These are phyloP conservation scores for Curvularia hawaiiensis DNA, from an alignment of 2,329 filamentous ascomycete species.

Conservation along the genomic window DNA sequence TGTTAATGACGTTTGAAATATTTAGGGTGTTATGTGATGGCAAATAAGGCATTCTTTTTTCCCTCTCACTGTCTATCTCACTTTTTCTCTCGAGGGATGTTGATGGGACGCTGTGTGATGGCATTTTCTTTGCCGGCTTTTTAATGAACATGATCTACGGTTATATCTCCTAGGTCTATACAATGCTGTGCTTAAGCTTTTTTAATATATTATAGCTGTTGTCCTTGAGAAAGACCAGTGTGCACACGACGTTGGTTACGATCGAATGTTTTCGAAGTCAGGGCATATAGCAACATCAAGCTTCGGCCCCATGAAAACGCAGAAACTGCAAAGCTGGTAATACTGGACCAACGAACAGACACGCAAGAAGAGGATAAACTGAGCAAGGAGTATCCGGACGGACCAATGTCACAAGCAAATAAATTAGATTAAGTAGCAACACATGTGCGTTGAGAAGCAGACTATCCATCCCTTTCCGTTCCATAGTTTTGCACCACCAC, in stretches of 20 bases:
- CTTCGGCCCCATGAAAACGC: neutral
- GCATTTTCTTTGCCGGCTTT: too few species aligned
- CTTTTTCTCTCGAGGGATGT: neutral
- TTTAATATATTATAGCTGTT: too few species aligned
- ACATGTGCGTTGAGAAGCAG: slow-evolving; percentile 3
- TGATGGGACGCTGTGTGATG: neutral
- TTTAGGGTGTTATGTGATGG: slow-evolving; percentile 6
- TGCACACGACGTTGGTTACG: too few species aligned
- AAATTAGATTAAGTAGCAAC: slow-evolving; percentile 14
- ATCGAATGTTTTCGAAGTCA: too few species aligned
- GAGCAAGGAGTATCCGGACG: neutral
- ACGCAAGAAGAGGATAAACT: neutral
- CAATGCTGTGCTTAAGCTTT: neutral
- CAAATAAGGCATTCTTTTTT: neutral
- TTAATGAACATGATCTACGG: neutral
- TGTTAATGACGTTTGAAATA: slow-evolving; percentile 8
- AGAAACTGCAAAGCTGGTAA: neutral
- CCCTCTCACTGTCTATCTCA: neutral
- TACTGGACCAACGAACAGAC: neutral
- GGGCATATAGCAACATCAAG: neutral
- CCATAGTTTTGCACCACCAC: neutral
- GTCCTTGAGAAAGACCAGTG: too few species aligned
- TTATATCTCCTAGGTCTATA: neutral
- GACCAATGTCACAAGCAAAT: neutral
- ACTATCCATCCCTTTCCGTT: neutral